Percentiles rank a stretch among this genome's conserved stretches.
Evolutionary conservation across 306 rosid species (phyloP).

Genomic region (Fragaria ananassa): DNA sequence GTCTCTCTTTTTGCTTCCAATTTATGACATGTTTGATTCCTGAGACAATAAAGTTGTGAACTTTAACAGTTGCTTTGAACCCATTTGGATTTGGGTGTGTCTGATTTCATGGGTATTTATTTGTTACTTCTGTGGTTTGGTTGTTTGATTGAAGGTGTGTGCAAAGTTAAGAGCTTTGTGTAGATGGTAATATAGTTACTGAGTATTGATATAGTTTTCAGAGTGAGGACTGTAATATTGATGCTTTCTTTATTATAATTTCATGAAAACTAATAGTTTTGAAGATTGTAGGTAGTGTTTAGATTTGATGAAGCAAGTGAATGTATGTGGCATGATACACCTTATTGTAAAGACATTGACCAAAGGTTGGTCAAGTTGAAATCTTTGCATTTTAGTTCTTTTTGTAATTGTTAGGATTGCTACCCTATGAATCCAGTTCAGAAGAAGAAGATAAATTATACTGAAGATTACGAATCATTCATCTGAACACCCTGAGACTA

Average conservation of each 20-base stretch:
- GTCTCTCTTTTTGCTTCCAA: slow-evolving; percentile 12
- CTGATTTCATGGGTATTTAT: neutral
- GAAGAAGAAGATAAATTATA: neutral
- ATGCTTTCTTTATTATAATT: neutral
- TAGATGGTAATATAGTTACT: neutral
- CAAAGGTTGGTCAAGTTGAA: neutral
- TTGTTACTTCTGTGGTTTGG: neutral
- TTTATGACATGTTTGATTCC: neutral
- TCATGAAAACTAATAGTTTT: neutral
- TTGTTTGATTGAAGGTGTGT: neutral
- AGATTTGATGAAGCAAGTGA: neutral
- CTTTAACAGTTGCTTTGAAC: neutral
- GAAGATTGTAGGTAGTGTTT: neutral
- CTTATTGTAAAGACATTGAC: neutral
- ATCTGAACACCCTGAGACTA: neutral
- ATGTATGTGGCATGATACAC: neutral
- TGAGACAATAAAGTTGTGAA: neutral
- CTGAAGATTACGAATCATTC: neutral
- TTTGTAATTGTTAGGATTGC: neutral
- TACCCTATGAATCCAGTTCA: neutral
- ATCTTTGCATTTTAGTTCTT: neutral
- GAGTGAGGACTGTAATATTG: neutral
- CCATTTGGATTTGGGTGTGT: neutral
- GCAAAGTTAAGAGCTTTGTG: neutral
- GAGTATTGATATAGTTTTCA: neutral